Base-by-base conservation (phyloP, 306 rosid genomes). In the Spatholobus suberectus region DNA sequence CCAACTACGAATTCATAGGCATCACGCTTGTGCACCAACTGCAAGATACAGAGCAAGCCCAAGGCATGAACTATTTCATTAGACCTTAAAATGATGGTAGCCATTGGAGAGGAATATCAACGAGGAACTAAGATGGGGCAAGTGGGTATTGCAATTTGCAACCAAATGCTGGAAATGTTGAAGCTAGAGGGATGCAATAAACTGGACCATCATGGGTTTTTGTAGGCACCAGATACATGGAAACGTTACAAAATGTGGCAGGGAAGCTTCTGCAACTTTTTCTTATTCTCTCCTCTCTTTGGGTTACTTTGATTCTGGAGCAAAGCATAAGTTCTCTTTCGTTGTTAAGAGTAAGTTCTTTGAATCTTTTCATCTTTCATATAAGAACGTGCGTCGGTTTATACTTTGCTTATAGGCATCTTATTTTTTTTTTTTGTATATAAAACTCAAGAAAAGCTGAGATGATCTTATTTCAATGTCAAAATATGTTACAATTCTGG, bases 331-430 rank as follows among this genome's bases (percentile, higher is more conserved):
- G 80, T 86, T 83, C 90, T 62, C 78, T 83, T 86, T 73, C 70
- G 35, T 43, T 65, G 38, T 34, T 18, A 37, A 32, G 58, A 57
- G 52, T 18, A 26, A 67, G 75, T 67, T 66, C 82, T 84, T 67
- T 44, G 83, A 75, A 82, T 52, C 72, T 82, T n/a, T 86, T 80
- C 75, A 55, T 54, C 2, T 80, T 70, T 58, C 49, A 20, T 71
- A n/a, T 1, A 27, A 4, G 76, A 63, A 83, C 88, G 89, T 89
- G 63, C 47, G 27, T 66, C 54, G 79, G 72, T 87, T 89, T 89
- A 93, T 96, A 68, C 98, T 90, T 96, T 93, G 88, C 98, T 89
- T 96, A 46, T 57, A 41, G 82, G 88, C 87, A 81, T 63, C 5
- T 54, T 65, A 57, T 10, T 9, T 1, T 20, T 3, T 29, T 10